Base-by-base conservation (phyloP, 352 stramenopile genomes). In the Paralagenidium karlingii region DNA sequence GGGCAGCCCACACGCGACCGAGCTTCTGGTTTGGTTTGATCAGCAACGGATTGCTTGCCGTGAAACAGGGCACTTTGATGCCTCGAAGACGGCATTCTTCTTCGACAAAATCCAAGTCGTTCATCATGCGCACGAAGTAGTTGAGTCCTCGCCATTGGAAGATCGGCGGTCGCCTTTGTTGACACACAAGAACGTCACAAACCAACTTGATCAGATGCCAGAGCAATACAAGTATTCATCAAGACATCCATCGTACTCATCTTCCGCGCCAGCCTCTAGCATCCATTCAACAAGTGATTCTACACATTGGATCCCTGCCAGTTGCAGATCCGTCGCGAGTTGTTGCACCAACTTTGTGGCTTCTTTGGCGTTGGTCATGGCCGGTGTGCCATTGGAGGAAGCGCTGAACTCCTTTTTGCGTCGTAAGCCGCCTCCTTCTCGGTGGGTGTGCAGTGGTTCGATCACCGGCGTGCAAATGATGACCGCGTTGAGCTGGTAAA, bases 231-330 rank as follows among this genome's bases (percentile, higher is more conserved):
- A 19, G 8, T 10, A 5, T 32, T 13, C 10, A 11, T 13, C 5
- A n/a, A n/a, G n/a, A n/a, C n/a, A n/a, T n/a, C n/a, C n/a, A 22
- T 69, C 70, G 39, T 63, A 85, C 71, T 79, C 66, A 38, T 63
- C 57, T 32, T 80, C 68, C 5, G 66, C 66, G 13, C 73, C 73
- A 25, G 68, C 68, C 37, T 83, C 66, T 8, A 87, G 56, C 67
- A 87, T 87, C 73, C 73, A 87, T 46, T 84, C 73, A 7, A 87
- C 73, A 21, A 87, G 56, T 12, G 63, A 55, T 58, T 87, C 73
- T 5, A 87, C 69, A n/a, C 63, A 78, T 30, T 84, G 67, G 12
- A 84, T 81, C 1, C 73, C 73, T 1, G 58, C 40, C 30, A 82
- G 25, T 40, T 87, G 73, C 5, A 87, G 49, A 32, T 82, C 65